Conservation (phyloP, 129 eudicot species). For the Artemisia argyi region DNA sequence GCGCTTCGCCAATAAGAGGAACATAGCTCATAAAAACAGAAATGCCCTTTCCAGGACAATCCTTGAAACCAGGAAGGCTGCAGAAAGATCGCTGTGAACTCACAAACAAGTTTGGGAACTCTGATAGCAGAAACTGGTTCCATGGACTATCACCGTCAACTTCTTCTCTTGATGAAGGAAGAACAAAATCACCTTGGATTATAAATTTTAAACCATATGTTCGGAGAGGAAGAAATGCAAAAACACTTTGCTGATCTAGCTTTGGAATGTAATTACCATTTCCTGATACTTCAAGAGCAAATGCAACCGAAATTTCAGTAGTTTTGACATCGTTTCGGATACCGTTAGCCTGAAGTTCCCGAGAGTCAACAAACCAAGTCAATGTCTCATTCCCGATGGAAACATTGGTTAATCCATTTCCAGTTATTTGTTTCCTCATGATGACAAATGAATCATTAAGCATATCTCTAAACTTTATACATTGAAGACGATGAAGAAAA, state of each 20-base stretch:
- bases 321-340: conserved; percentile 60
- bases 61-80: conserved; percentile 62
- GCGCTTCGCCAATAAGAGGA: conserved; percentile 88
- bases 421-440: conserved; percentile 70
- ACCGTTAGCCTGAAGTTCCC: conserved; percentile 44
- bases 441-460: conserved; percentile 49
- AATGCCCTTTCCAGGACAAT: conserved; percentile 62
- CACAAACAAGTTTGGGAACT: conserved; percentile 77
- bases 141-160: conserved; percentile 89
- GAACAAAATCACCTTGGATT: conserved; percentile 90
- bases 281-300: conserved; percentile 56
- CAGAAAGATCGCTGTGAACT: conserved; percentile 64
- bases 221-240: conserved; percentile 92
- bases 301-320: conserved; percentile 86
- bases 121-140: conserved; percentile 89
- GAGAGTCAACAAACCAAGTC: conserved; percentile 74
- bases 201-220: conserved; percentile 87
- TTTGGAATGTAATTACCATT: conserved; percentile 51
- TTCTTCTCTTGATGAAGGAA: conserved; percentile 97
- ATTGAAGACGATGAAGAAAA: conserved; percentile 88
- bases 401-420: conserved; percentile 70
- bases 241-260: conserved; percentile 76
- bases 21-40: conserved; percentile 72
- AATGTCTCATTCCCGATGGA: conserved; percentile 62
- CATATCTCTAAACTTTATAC: conserved; percentile 64